These are phyloP conservation scores for Cucurbita ficifolia DNA, from an alignment of 306 rosid species.

Conservation along the genomic window DNA sequence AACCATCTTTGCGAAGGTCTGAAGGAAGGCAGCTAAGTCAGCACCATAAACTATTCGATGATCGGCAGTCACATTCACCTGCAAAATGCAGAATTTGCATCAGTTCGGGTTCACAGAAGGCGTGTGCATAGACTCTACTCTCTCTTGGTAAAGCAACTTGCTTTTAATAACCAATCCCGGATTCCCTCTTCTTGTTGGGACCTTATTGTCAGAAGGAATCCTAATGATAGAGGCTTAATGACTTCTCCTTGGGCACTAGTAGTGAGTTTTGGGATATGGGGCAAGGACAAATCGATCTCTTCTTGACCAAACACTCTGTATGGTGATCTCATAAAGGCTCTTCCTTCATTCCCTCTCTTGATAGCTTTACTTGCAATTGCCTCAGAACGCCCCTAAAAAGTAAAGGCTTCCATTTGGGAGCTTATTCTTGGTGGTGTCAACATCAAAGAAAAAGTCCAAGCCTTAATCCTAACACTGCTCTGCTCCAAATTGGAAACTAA, in stretches of 20 bases:
- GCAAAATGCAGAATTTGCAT: slow-evolving; percentile 18
- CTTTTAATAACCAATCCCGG: neutral
- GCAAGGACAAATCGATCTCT: neutral
- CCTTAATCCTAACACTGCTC: neutral
- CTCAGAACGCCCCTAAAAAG: neutral
- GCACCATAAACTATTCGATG: slow-evolving; percentile 85
- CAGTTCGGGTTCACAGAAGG: neutral
- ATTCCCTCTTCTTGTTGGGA: neutral
- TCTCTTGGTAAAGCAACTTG: neutral
- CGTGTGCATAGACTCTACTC: neutral
- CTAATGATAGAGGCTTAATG: neutral
- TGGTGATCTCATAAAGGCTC: neutral
- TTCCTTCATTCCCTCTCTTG: neutral
- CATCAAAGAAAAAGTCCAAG: neutral
- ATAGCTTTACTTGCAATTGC: neutral
- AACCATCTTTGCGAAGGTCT: slow-evolving; percentile 62
- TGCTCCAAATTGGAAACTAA: neutral
- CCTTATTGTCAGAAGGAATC: neutral
- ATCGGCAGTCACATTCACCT: slow-evolving; percentile 93
- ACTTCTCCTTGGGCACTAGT: neutral
- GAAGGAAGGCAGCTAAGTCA: slow-evolving; percentile 78
- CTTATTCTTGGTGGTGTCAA: neutral
- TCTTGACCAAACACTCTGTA: neutral
- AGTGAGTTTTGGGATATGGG: neutral
- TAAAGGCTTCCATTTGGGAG: neutral